Evolutionary conservation across 2,329 filamentous ascomycete species (phyloP), one percentile per base, ranked within the genome.

Genomic region (Beauveria bassiana): DNA sequence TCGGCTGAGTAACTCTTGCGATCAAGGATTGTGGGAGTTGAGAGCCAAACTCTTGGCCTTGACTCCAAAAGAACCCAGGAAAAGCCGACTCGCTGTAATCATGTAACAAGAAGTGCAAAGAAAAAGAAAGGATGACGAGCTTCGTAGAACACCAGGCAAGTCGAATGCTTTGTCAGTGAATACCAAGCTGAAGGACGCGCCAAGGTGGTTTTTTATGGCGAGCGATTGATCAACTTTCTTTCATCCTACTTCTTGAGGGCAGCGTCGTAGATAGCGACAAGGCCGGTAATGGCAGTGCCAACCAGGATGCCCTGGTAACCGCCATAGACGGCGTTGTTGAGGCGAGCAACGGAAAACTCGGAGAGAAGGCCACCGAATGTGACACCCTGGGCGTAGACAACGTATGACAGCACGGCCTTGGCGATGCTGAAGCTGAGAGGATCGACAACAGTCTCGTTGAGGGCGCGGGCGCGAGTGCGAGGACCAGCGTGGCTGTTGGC

Each of bases 381-480:
- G 56, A 83, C 81, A 40, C 83, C 84, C 71, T 88, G 85, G 10
- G 81, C 84, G 71, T 93, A 96, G 20, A 96, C 86, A 40, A 93
- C 81, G 73, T 89, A 96, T 8, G 90, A 86, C 63, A 93, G 75
- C 60, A 98, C 72, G 0, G 89, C 93, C 79, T 96, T 96, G 68
- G 85, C 85, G 62, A 98, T 86, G 77, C 93, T 96, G 77, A 96
- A 99, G 24, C 88, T 89, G 70, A 98, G 78, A 4, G 93, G 93
- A 72, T 99, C 95, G 65, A 93, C 86, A 6, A 80, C 77, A 24
- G 64, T 62, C 51, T 72, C 69, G 59, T 72, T 66, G 46, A 71
- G 71, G 57, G 70, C 71, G 70, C 79, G 80, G 66, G 78, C 79
- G 65, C 78, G 77, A 49, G 71, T 68, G 65, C 71, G 66, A 64